Conservation (phyloP, 1,284 basidiomycete genomes). For the Meira nashicola region DNA sequence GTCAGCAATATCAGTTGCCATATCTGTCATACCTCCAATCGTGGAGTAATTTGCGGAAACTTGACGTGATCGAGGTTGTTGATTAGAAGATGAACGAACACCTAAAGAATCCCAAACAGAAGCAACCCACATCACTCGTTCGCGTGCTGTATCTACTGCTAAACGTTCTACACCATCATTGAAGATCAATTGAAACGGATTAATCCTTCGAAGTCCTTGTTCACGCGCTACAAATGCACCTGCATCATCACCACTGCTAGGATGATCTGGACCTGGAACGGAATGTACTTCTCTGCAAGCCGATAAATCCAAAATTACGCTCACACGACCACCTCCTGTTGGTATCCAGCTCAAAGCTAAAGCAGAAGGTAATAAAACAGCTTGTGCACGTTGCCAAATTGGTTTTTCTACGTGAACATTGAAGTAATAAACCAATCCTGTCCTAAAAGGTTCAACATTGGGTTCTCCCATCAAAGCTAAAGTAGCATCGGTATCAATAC, state of each 20-base stretch:
- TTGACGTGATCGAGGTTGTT: not conserved
- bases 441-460: conserved; percentile 23
- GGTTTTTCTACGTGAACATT: conserved; percentile 34
- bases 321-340: conserved; percentile 35
- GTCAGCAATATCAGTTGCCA: not conserved
- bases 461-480: conserved; percentile 23
- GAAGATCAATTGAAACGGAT: conserved; percentile 45
- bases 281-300: conserved; percentile 44
- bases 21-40: not conserved
- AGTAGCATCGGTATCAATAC: conserved; percentile 20
- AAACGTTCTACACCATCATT: conserved; percentile 45
- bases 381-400: conserved; percentile 38
- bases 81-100: not conserved
- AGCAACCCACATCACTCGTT: conserved; percentile 38
- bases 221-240: conserved; percentile 28
- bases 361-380: conserved; percentile 31
- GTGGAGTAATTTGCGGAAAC: not conserved
- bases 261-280: conserved; percentile 36
- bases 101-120: conserved; percentile 6
- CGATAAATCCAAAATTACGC: conserved; percentile 35
- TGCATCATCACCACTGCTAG: conserved; percentile 26
- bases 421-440: conserved; percentile 37
- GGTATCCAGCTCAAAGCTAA: conserved; percentile 48
- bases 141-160: conserved; percentile 33
- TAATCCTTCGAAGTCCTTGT: conserved; percentile 30